Conservation (phyloP, 257 asterid genomes). For the Nicotiana benthamiana region DNA sequence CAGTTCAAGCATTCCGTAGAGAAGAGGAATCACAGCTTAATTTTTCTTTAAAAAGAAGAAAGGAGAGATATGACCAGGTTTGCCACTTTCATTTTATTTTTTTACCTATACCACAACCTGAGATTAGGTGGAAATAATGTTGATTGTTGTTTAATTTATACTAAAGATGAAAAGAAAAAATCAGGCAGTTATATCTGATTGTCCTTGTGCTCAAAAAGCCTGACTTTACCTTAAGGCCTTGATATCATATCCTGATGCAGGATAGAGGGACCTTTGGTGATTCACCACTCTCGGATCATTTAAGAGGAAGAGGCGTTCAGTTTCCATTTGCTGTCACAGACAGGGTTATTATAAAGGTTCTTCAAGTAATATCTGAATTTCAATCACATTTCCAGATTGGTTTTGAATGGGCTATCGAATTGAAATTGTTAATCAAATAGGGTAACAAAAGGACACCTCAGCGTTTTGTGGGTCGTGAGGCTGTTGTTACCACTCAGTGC, state of each 20-base stretch:
- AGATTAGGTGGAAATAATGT: not conserved
- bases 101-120: not conserved
- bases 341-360: constrained; percentile 83
- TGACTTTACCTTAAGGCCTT: not conserved
- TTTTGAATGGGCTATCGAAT: constrained; percentile 21
- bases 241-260: constrained; percentile 28
- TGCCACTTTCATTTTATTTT: not conserved
- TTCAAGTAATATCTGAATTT: constrained; percentile 11
- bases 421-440: constrained; percentile 34
- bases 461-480: constrained; percentile 94
- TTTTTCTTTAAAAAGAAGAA: constrained; percentile 53
- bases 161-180: not conserved
- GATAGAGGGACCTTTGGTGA: constrained; percentile 59
- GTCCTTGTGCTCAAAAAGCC: not conserved
- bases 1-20: constrained; percentile 79
- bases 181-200: not conserved
- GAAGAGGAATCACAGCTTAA: constrained; percentile 68
- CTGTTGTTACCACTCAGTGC: constrained; percentile 86
- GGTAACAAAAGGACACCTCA: constrained; percentile 97
- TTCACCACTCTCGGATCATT: constrained; percentile 38
- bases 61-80: constrained; percentile 73
- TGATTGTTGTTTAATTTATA: not conserved
- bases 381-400: constrained; percentile 15
- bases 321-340: constrained; percentile 84
- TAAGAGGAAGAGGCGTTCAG: constrained; percentile 75